phyloP scores from a whole-genome alignment of 768 basidiomycete species.

The Rhodotorula toruloides region DNA sequence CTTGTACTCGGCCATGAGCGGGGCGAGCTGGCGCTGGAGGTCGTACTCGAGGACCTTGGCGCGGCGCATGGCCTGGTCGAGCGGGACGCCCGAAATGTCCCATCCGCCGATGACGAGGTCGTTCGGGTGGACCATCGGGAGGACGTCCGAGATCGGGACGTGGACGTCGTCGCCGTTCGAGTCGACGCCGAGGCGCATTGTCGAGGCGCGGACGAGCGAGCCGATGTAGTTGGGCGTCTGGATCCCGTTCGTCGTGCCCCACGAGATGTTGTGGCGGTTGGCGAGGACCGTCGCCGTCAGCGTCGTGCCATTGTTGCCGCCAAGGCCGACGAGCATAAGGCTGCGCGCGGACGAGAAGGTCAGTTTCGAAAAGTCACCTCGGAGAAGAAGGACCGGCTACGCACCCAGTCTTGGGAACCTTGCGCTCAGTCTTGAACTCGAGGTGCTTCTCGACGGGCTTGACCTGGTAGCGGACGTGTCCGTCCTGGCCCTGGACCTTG shows the following conservation, averaged over 20 bases:
- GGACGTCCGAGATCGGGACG: conserved; percentile 82
- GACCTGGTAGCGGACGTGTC: conserved; percentile 62
- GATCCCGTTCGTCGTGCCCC: conserved; percentile 86
- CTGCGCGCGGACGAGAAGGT: conserved; percentile 50
- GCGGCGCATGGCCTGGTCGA: conserved; percentile 91
- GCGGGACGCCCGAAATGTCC: conserved; percentile 81
- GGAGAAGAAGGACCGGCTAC: not conserved
- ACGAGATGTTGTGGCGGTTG: conserved; percentile 87
- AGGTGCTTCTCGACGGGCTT: conserved; percentile 70
- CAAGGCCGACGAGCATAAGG: conserved; percentile 92
- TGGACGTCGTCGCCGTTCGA: conserved; percentile 79
- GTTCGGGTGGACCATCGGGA: conserved; percentile 97
- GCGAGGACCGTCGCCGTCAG: conserved; percentile 90
- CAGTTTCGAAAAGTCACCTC: not conserved
- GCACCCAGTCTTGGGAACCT: conserved; percentile 86
- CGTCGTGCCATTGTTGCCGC: conserved; percentile 96
- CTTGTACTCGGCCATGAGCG: conserved; percentile 70
- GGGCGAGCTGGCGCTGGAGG: conserved; percentile 88
- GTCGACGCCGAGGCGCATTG: conserved; percentile 82
- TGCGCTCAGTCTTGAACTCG: conserved; percentile 84
- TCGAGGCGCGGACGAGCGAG: conserved; percentile 91
- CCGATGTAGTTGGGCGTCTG: conserved; percentile 98
- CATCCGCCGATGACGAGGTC: conserved; percentile 94
- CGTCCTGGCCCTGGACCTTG: conserved; percentile 42
- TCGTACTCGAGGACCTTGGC: conserved; percentile 93